These are phyloP conservation scores for Miscanthus lutarioriparius DNA, from an alignment of 176 grass and related monocot species.

Conservation along the genomic window DNA sequence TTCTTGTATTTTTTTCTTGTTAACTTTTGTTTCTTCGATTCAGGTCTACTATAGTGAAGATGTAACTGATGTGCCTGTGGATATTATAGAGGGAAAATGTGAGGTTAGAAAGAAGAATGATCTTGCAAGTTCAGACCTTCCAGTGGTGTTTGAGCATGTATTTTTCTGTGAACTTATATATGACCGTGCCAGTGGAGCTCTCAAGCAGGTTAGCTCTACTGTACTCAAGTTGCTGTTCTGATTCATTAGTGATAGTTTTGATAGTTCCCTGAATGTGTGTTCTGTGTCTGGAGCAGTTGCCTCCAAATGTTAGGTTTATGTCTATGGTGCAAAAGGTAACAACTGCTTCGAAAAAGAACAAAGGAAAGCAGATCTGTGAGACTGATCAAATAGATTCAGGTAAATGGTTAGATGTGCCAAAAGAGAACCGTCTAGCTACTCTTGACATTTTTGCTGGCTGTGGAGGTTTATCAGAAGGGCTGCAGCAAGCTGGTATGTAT, in stretches of 20 bases:
- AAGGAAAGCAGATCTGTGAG: constrained; percentile 84
- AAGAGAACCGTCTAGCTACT: constrained; percentile 72
- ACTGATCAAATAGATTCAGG: constrained; percentile 51
- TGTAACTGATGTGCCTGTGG: constrained; percentile 65
- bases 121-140: constrained; percentile 63
- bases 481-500: constrained; percentile 84
- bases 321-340: constrained; percentile 46
- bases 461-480: constrained; percentile 93
- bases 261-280: constrained; percentile 39
- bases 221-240: constrained; percentile 32
- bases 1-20: constrained; percentile 20
- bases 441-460: constrained; percentile 99
- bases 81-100: constrained; percentile 93
- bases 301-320: constrained; percentile 64
- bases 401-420: constrained; percentile 56
- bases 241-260: constrained; percentile 20
- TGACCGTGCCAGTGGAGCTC: constrained; percentile 75
- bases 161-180: constrained; percentile 97
- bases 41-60: constrained; percentile 98
- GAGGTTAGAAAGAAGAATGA: constrained; percentile 82
- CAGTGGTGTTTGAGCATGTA: constrained; percentile 76
- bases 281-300: constrained; percentile 61
- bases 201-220: constrained; percentile 77
- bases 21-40: constrained; percentile 44
- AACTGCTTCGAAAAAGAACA: constrained; percentile 65